These are phyloP conservation scores for Vitis riparia DNA, from an alignment of 164 flowering plant genomes.

Conservation along the genomic window DNA sequence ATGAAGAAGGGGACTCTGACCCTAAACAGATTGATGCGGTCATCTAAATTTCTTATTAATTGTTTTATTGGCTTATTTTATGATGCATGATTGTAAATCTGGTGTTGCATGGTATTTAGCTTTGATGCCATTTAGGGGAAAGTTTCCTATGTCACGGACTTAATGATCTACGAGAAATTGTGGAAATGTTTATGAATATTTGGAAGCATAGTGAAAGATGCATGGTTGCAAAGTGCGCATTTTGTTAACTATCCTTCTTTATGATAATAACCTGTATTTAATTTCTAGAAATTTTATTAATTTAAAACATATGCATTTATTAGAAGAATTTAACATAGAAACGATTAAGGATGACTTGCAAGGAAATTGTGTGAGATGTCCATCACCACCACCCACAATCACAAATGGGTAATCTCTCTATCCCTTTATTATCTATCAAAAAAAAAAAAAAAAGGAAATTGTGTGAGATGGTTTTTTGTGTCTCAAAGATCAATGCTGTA, in stretches of 20 bases:
- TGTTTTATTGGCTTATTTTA: not conserved
- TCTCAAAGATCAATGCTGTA: too few species aligned
- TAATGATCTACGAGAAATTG: not conserved
- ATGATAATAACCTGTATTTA: too few species aligned
- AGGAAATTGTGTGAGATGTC: not conserved
- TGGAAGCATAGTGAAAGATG: not conserved
- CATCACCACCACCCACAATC: too few species aligned
- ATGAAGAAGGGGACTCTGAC: conserved; percentile 14
- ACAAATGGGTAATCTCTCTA: too few species aligned
- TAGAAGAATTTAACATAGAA: not conserved
- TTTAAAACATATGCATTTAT: not conserved
- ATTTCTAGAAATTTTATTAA: too few species aligned
- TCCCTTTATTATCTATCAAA: too few species aligned
- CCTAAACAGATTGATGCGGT: conserved; percentile 21
- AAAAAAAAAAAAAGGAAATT: too few species aligned
- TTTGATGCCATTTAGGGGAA: not conserved
- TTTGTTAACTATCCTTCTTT: too few species aligned
- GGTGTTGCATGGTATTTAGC: not conserved
- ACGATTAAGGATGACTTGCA: not conserved
- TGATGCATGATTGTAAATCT: not conserved
- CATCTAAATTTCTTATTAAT: not conserved
- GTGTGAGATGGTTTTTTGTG: too few species aligned
- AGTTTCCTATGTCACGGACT: not conserved
- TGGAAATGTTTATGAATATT: not conserved
- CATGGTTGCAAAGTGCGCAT: not conserved